Percentiles rank a stretch among this genome's conserved stretches.
phyloP scores from a whole-genome alignment of 305 asterid genomes.

The Striga hermonthica region DNA sequence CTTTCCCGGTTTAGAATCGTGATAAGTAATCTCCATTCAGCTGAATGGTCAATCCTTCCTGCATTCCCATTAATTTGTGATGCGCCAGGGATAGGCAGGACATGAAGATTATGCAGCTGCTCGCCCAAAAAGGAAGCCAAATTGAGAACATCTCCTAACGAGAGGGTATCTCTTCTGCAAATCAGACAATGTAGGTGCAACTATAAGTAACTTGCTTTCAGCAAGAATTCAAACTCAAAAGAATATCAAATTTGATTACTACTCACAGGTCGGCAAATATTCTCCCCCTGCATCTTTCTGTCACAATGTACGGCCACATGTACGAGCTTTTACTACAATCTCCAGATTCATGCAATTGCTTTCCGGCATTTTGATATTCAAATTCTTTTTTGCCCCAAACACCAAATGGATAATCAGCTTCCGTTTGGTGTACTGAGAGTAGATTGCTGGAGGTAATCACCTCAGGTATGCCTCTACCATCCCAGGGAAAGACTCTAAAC shows the following conservation, averaged over 20 bases:
- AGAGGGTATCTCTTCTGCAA: conserved; percentile 69
- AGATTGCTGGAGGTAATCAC: conserved; percentile 44
- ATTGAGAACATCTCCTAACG: conserved; percentile 57
- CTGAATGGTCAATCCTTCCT: conserved; percentile 42
- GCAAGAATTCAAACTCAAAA: conserved; percentile 19
- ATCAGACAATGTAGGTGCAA: conserved; percentile 30
- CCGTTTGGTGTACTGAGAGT: conserved; percentile 37
- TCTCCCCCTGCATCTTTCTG: conserved; percentile 79
- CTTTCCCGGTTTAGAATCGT: conserved; percentile 61
- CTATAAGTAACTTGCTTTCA: conserved; percentile 10
- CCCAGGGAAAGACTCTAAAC: conserved; percentile 64
- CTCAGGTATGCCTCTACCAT: conserved; percentile 74
- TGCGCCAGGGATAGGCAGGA: conserved; percentile 68
- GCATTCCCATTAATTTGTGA: conserved; percentile 44
- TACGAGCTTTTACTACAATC: conserved; percentile 43
- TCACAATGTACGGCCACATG: conserved; percentile 79
- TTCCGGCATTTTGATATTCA: conserved; percentile 59
- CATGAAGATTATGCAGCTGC: conserved; percentile 80
- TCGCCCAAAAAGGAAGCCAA: conserved; percentile 90
- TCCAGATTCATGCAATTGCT: conserved; percentile 41
- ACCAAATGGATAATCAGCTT: conserved; percentile 77
- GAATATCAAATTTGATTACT: conserved; percentile 10
- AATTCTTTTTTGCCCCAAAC: conserved; percentile 63
- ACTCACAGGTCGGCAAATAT: conserved; percentile 87
- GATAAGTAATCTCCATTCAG: conserved; percentile 52